Percentiles rank a stretch among this genome's conserved stretches.
These are phyloP conservation scores for Pythium brachiatum DNA, from an alignment of 352 stramenopile genomes.

Conservation along the genomic window DNA sequence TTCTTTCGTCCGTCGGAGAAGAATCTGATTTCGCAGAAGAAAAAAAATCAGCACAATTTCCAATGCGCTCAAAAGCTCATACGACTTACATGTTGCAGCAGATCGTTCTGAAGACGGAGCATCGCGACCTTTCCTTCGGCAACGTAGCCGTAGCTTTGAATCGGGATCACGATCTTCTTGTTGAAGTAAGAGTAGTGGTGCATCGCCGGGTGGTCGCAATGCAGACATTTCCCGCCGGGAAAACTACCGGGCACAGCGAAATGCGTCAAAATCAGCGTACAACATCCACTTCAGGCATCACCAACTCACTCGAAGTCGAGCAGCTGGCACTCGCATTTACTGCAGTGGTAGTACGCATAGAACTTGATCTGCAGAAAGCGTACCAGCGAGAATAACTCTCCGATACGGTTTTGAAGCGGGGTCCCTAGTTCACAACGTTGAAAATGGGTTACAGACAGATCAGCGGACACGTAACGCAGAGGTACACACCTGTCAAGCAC, in stretches of 20 bases:
- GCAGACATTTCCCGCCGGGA: slow-evolving; percentile 80
- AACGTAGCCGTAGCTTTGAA: slow-evolving; percentile 94
- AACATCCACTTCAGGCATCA: neutral
- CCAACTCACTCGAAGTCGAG: slow-evolving; percentile 93
- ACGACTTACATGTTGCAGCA: slow-evolving; percentile 78
- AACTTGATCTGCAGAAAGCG: slow-evolving; percentile 97
- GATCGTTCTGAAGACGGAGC: slow-evolving; percentile 94
- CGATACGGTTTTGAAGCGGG: slow-evolving; percentile 94
- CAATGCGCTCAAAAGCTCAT: neutral
- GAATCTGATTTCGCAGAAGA: slow-evolving; percentile 67
- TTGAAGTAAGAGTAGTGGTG: slow-evolving; percentile 99
- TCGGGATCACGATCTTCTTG: slow-evolving; percentile 98
- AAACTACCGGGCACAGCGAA: too few relatives aligned
- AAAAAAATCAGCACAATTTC: neutral
- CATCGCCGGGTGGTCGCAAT: slow-evolving; percentile 93
- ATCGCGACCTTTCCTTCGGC: slow-evolving; percentile 93
- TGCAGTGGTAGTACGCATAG: slow-evolving; percentile 98
- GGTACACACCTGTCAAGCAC: slow-evolving; percentile 92
- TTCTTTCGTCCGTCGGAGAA: slow-evolving; percentile 98
- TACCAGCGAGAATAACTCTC: slow-evolving; percentile 96
- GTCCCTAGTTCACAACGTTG: slow-evolving; percentile 43
- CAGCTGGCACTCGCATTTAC: slow-evolving; percentile 92
- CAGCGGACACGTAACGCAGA: neutral
- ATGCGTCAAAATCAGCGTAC: slow-evolving; percentile 33
- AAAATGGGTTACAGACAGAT: neutral